phyloP scores from a whole-genome alignment of 2,329 filamentous ascomycete species.

The Calonectria pseudoturangicola region DNA sequence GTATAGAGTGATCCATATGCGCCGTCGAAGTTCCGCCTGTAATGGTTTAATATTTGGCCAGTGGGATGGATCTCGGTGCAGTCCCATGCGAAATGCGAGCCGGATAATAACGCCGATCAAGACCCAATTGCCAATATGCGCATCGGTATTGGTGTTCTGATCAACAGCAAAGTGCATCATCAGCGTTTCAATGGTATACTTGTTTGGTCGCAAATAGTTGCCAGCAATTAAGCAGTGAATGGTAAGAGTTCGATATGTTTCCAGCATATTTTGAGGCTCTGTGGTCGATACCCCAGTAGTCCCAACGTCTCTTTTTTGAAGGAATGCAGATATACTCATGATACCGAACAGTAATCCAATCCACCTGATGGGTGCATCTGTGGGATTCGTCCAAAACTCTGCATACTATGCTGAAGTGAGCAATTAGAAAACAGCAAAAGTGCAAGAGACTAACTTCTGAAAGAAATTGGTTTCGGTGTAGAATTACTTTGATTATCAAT shows the following conservation, averaged over 20 bases:
- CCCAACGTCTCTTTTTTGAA: slow-evolving; percentile 24
- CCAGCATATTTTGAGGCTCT: slow-evolving; percentile 30
- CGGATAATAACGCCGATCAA: slow-evolving; percentile 44
- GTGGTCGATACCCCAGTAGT: not conserved
- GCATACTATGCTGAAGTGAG: slow-evolving; percentile 26
- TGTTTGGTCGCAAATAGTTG: slow-evolving; percentile 43
- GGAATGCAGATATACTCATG: slow-evolving; percentile 34
- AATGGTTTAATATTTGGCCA: slow-evolving; percentile 45
- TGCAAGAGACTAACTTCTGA: slow-evolving; percentile 11
- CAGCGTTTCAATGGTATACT: slow-evolving; percentile 44
- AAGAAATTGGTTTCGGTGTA: slow-evolving; percentile 30
- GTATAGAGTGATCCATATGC: slow-evolving; percentile 45
- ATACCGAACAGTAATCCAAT: slow-evolving; percentile 25
- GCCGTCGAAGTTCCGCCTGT: slow-evolving; percentile 42
- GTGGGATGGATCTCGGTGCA: slow-evolving; percentile 45
- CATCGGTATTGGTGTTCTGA: slow-evolving; percentile 38
- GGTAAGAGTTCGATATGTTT: slow-evolving; percentile 43
- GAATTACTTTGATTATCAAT: slow-evolving; percentile 13
- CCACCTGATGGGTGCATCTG: slow-evolving; percentile 32
- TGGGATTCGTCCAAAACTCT: slow-evolving; percentile 29
- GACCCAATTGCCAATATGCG: slow-evolving; percentile 43
- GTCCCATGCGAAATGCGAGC: slow-evolving; percentile 45
- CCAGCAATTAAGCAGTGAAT: slow-evolving; percentile 47
- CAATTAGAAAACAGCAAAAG: not conserved
- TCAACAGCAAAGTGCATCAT: slow-evolving; percentile 46